Percentiles rank a stretch among this genome's conserved stretches.
Conservation (phyloP, 352 stramenopile genomes). For the Globisporangium apiculatum region DNA sequence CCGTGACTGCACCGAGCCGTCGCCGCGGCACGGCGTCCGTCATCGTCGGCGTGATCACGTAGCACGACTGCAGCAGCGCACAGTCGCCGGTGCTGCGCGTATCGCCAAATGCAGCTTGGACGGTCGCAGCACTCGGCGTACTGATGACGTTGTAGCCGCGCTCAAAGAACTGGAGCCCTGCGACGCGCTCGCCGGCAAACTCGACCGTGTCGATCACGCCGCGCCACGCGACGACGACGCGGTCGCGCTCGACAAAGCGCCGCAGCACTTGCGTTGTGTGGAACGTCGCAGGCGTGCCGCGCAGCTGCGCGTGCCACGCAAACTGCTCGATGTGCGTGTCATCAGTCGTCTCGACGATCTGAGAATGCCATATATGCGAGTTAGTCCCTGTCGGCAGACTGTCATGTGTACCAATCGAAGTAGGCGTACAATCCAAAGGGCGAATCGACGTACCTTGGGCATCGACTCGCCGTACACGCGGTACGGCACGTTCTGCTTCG, state of each 20-base stretch:
- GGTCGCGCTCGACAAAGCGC: slow-evolving; percentile 23
- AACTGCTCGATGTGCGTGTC: slow-evolving; percentile 28
- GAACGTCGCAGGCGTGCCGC: slow-evolving; percentile 16
- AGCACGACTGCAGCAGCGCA: slow-evolving; percentile 31
- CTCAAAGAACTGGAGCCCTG: slow-evolving; percentile 30
- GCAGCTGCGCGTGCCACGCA: slow-evolving; percentile 14
- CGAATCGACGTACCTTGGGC: background rate
- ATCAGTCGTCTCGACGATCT: slow-evolving; percentile 25
- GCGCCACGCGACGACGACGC: slow-evolving; percentile 32
- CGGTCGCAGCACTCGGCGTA: slow-evolving; percentile 4
- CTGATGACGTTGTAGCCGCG: slow-evolving; percentile 37
- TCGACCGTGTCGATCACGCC: slow-evolving; percentile 30
- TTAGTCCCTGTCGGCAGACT: no score
- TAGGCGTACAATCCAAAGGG: no score
- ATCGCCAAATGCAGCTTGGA: no score
- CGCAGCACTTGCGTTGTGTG: slow-evolving; percentile 27
- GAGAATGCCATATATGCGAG: background rate
- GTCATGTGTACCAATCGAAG: no score
- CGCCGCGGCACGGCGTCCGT: background rate
- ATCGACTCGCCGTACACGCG: slow-evolving; percentile 22
- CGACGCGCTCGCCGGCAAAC: slow-evolving; percentile 24
- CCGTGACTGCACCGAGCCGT: background rate
- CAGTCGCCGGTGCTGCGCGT: no score
- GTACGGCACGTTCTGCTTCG: slow-evolving; percentile 19
- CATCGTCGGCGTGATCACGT: slow-evolving; percentile 27